Base-by-base conservation (phyloP, 306 rosid species). In the Vachellia pachyceras region DNA sequence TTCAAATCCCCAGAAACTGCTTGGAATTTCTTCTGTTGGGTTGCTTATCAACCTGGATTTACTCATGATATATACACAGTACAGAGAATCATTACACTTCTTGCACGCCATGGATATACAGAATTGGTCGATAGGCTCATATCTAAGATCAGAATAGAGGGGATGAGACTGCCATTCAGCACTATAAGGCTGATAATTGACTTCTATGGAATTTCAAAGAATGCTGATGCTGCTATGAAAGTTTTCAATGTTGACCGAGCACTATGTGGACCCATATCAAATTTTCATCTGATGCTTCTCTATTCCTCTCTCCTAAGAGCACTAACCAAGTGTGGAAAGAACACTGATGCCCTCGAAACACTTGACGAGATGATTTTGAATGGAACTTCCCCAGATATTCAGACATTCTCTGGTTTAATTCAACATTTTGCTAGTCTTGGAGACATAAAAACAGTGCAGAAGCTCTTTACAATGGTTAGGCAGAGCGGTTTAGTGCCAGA, bases 21-120 rank as follows among this genome's bases (percentile, higher is more conserved):
- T 39, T 94, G 98, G 98, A 89, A 79, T 54, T 91, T 94, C 84
- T 94, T 94, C 87, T 86, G 95, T 57, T 91, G 97, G 98, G 95
- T 88, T 76, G 89, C 94, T 54, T 45, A 50, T 81, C 95, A 86
- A 82, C 91, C 89, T 40, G 97, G 94, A 55, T 91, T 91, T 84
- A 87, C 91, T 41, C 98, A 94, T 87, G 92, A 90, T 73, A 84
- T 86, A 72, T 89, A 86, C 88, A 91, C 98, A 4, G 88, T 91
- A 50, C 95, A 94, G 81, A 91, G 98, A 83, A 90, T 88, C 76
- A 80, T 86, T 83, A 77, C 92, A 46, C 83, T 90, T 84, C 82
- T 89, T 60, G 95, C 98, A 6, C 92, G 89, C 63, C 90, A 87
- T 68, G 94, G 97, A 66, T 76, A 29, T 41, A 69, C 78, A 54